Base-by-base conservation (phyloP, 768 basidiomycete genomes). In the Psilocybe sp. region DNA sequence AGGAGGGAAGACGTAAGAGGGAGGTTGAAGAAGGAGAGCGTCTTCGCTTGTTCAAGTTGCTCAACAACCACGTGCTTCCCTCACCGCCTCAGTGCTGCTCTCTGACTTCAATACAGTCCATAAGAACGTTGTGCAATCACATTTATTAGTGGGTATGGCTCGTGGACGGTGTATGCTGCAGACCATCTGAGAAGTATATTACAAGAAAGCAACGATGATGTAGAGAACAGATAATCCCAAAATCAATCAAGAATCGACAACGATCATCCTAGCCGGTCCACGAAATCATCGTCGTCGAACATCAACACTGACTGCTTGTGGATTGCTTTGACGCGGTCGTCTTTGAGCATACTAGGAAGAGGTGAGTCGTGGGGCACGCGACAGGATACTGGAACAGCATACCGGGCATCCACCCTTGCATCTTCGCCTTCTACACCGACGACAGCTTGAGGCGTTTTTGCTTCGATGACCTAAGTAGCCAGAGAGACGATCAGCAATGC, bases 361-460 rank as follows among this genome's bases (percentile, higher is more conserved):
- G 14, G 36, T 47, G 34, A 38, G 47, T 54, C 40, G 49, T 40
- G 49, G 40, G 28, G 11, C 7, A 33, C 44, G 42, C 23, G 15
- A 20, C 9, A 31, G 18, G 7, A 20, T 28, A 36, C 41, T 32
- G 19, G 34, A 46, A 28, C 13, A 42, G 19, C 86, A 47, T 45
- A 94, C 96, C 93, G 77, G 34, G 87, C 73, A 69, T 99, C 92
- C 36, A 93, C 74, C 35, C 96, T 75, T 1, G 87, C 84, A 67
- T 99, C 96, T 51, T 96, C 95, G 13, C 91, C 91, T 67, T 98
- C 92, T 1, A 98, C 84, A 1, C 85, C 85, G 1, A 98, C 67
- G 23, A 88, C 82, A 1, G 93, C 84, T 56, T 92, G 82, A 0
- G 95, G 91, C 19, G 84, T 91, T 68, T 95, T 96, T 6, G 96